Conservation (phyloP, 2,329 filamentous ascomycete species). For the Neurospora crassa region DNA sequence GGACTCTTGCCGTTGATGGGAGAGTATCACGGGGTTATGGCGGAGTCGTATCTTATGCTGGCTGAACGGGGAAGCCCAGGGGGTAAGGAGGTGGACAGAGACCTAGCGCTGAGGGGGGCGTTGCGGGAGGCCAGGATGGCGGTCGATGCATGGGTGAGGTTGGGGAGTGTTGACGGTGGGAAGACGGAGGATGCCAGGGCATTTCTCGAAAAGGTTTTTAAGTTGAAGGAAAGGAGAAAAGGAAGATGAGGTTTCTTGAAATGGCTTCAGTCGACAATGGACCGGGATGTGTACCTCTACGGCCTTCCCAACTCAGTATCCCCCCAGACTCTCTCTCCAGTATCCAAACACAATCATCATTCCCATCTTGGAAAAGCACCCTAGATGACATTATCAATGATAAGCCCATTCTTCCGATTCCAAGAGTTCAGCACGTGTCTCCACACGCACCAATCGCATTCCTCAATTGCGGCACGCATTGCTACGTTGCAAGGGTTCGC, state of each 20-base stretch:
- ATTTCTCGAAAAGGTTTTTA: constrained; percentile 4
- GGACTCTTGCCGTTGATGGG: constrained; percentile 10
- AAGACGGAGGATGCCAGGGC: constrained; percentile 13
- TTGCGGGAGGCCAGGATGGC: constrained; percentile 17
- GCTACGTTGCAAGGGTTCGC: not conserved
- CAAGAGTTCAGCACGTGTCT: not conserved
- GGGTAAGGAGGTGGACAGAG: not conserved
- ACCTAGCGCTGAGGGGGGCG: not conserved
- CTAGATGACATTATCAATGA: not conserved
- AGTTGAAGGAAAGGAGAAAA: not conserved
- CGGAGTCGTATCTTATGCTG: constrained; percentile 11
- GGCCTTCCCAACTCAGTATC: too few relatives aligned
- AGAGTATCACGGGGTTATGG: constrained; percentile 15
- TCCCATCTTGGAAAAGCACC: not conserved
- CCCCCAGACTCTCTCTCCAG: too few relatives aligned
- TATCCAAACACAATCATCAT: not conserved
- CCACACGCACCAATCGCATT: not conserved
- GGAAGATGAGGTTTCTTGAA: not conserved
- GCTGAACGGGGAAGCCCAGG: constrained; percentile 12
- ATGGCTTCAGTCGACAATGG: not conserved
- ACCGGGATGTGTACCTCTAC: not conserved
- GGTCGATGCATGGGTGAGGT: constrained; percentile 15
- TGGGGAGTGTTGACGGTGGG: constrained; percentile 16
- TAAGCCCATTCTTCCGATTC: not conserved
- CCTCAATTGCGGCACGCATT: not conserved